These are phyloP conservation scores for Tilletiaria anomala DNA, from an alignment of 1,284 basidiomycete species.

Conservation along the genomic window DNA sequence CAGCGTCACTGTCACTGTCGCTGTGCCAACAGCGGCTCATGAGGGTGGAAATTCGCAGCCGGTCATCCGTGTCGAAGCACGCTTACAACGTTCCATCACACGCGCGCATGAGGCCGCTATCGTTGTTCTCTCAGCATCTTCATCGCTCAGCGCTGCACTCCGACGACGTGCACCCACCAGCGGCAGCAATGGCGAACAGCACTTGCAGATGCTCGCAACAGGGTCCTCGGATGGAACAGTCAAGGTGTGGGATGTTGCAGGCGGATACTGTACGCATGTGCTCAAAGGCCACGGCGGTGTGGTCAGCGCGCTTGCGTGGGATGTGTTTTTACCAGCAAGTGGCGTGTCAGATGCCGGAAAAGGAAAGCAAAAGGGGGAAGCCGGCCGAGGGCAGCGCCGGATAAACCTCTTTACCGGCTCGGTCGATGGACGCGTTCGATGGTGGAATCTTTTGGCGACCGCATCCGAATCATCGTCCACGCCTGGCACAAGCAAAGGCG, in stretches of 20 bases:
- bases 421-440: neutral
- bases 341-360: neutral
- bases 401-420: neutral
- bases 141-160: conserved; percentile 23
- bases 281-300: conserved; percentile 86
- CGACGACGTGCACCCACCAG: neutral
- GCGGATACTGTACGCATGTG: conserved; percentile 81
- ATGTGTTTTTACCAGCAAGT: conserved; percentile 52
- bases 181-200: conserved; percentile 51
- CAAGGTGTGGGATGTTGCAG: conserved; percentile 84
- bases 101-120: conserved; percentile 84
- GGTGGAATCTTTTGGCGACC: neutral
- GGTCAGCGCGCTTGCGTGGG: conserved; percentile 70
- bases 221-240: conserved; percentile 90
- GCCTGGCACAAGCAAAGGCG: conserved; percentile 46
- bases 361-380: conserved; percentile 5
- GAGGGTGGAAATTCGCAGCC: neutral
- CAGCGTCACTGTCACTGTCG: conserved; percentile 32
- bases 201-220: conserved; percentile 76
- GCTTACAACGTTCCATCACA: conserved; percentile 55
- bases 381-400: neutral
- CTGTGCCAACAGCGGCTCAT: conserved; percentile 6
- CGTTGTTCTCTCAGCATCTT: conserved; percentile 78
- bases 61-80: conserved; percentile 4
- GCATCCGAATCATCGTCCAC: no score